Conservation (phyloP, 2,329 filamentous ascomycete species). For the Byssoonygena ceratinophila region DNA sequence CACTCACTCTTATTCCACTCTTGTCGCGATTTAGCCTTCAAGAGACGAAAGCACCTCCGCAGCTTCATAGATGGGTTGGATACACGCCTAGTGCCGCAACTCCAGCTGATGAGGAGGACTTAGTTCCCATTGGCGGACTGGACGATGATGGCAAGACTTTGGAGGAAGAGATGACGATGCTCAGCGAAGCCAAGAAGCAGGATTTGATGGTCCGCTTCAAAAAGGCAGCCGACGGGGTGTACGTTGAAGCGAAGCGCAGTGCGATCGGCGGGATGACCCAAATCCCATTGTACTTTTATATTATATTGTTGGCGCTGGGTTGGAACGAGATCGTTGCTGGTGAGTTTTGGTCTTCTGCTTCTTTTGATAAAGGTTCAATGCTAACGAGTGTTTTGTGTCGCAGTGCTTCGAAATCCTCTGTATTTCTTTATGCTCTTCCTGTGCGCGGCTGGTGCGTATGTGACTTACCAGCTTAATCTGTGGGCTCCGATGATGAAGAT, state of each 20-base stretch:
- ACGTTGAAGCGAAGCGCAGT: conserved; percentile 93
- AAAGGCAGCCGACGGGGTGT: conserved; percentile 95
- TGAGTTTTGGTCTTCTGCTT: conserved; percentile 41
- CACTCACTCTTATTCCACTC: conserved; percentile 78
- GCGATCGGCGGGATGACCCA: conserved; percentile 92
- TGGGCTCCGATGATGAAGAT: conserved; percentile 95
- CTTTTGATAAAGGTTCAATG: background rate
- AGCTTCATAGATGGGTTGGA: conserved; percentile 77
- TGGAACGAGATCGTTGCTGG: conserved; percentile 97
- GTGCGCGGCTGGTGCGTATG: conserved; percentile 63
- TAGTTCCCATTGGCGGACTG: conserved; percentile 79
- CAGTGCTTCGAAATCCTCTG: conserved; percentile 84
- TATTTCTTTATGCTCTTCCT: conserved; percentile 85
- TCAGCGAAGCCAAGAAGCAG: conserved; percentile 79
- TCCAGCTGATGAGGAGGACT: conserved; percentile 77
- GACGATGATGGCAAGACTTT: conserved; percentile 90
- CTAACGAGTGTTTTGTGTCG: conserved; percentile 13
- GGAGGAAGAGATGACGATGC: conserved; percentile 92
- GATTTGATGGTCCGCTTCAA: conserved; percentile 93
- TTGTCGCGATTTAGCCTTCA: conserved; percentile 73
- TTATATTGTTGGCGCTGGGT: conserved; percentile 74
- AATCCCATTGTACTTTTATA: conserved; percentile 91
- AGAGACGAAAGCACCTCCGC: conserved; percentile 63
- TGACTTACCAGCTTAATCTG: conserved; percentile 87
- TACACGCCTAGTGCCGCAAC: conserved; percentile 62